phyloP scores from a whole-genome alignment of 2,329 filamentous ascomycete genomes.

The Exserohilum turcica region DNA sequence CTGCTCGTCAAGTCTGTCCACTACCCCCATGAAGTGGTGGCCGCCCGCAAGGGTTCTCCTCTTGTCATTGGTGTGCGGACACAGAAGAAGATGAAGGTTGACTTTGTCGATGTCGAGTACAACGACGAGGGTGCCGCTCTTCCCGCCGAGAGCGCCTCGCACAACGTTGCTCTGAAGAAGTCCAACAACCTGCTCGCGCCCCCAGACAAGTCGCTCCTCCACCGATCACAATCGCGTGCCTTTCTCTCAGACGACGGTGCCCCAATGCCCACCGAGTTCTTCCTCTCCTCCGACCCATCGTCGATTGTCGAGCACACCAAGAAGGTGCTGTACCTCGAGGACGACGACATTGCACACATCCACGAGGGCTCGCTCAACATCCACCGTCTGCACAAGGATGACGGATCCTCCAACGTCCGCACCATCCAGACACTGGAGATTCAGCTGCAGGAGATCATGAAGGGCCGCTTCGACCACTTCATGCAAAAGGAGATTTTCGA shows the following conservation, averaged over 20 bases:
- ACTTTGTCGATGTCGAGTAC: slow-evolving; percentile 99
- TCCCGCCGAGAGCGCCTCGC: slow-evolving; percentile 89
- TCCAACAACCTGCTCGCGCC: slow-evolving; percentile 69
- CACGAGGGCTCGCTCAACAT: slow-evolving; percentile 99
- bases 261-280: slow-evolving; percentile 98
- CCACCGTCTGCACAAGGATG: slow-evolving; percentile 94
- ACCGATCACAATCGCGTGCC: slow-evolving; percentile 96
- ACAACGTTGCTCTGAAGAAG: slow-evolving; percentile 97
- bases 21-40: slow-evolving; percentile 97
- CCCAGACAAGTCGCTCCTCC: slow-evolving; percentile 95
- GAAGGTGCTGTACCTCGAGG: slow-evolving; percentile 99
- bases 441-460: slow-evolving; percentile 99
- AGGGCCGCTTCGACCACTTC: slow-evolving; percentile 99
- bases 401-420: slow-evolving; percentile 94
- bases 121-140: slow-evolving; percentile 78
- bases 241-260: slow-evolving; percentile 99
- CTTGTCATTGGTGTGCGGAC: slow-evolving; percentile 97
- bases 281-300: slow-evolving; percentile 97
- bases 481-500: slow-evolving; percentile 99
- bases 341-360: slow-evolving; percentile 99
- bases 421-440: slow-evolving; percentile 98
- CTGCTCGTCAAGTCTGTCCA: slow-evolving; percentile 97
- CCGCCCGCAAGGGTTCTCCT: slow-evolving; percentile 96
- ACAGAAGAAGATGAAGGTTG: slow-evolving; percentile 99
- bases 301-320: slow-evolving; percentile 99